phyloP scores from a whole-genome alignment of 73 alveolate species.

The Paramecium biaurelia region DNA sequence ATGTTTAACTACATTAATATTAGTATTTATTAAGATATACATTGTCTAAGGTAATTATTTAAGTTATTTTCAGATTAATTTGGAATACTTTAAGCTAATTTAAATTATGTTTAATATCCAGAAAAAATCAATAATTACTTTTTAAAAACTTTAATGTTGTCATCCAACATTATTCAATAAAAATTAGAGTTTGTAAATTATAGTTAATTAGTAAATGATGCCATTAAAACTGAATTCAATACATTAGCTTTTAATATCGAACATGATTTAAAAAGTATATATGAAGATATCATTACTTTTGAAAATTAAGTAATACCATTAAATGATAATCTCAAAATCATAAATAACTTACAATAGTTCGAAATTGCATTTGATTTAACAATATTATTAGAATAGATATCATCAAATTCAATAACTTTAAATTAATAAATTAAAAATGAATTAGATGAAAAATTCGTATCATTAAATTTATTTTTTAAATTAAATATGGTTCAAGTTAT shows the following conservation, averaged over 20 bases:
- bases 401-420: neutral
- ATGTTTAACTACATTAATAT: neutral
- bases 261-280: neutral
- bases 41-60: neutral
- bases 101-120: neutral
- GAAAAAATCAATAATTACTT: slow-evolving; percentile 12
- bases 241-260: neutral
- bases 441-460: neutral
- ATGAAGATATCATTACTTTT: slow-evolving; percentile 10
- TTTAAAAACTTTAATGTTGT: neutral
- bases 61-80: neutral
- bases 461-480: neutral
- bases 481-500: slow-evolving; percentile 16
- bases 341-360: neutral
- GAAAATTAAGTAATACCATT: neutral
- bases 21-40: neutral
- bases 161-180: neutral
- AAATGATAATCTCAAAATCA: neutral
- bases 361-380: neutral
- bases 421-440: neutral
- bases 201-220: neutral
- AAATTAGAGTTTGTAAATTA: neutral
- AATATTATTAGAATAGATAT: neutral
- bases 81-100: neutral
- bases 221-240: neutral